Base-by-base conservation (phyloP, 345 rosid species). In the Salix suchowensis region DNA sequence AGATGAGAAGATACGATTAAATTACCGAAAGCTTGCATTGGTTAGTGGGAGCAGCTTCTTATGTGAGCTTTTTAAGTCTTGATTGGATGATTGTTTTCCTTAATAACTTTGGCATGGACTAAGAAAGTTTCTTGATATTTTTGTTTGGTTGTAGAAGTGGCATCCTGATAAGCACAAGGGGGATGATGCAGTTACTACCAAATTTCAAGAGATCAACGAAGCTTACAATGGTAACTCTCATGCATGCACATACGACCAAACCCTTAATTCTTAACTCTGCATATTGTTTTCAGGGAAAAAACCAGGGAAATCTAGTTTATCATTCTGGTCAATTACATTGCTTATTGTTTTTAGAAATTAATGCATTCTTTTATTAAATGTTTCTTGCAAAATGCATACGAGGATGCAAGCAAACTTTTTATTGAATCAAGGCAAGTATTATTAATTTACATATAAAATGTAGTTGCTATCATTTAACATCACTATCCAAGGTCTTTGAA, bases 151-250 rank as follows among this genome's bases (percentile, higher is more conserved):
- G 39, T 69, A 92, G 95, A 91, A 89, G 85, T 92, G 95, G 95
- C 97, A 92, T 82, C 95, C 97, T 55, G 97, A 91, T 82, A 91
- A 92, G 78, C 95, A 91, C 90, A 84, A 87, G 78, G 92, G 89
- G 39, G 95, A 91, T 85, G 79, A 36, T 84, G 86, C 85, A 78
- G 88, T 85, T 77, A 89, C 93, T 23, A 85, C 88, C 50, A 92
- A 85, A 70, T 92, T 92, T 79, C 91, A 89, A 79, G 91, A 92
- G 91, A 92, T 92, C 19, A 92, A 87, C 58, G 95, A 92, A 85
- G 95, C 97, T 76, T 91, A 92, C 74, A 84, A 54, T 36, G 95
- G 97, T 91, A 82, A 75, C 62, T 65, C 67, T 61, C 77, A 16
- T 19, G 55, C 1, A 34, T 58, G 79, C 52, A 54, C 44, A 40